Base-by-base conservation (phyloP, 2,329 filamentous ascomycete genomes). In the Pseudogymnoascus sp. region DNA sequence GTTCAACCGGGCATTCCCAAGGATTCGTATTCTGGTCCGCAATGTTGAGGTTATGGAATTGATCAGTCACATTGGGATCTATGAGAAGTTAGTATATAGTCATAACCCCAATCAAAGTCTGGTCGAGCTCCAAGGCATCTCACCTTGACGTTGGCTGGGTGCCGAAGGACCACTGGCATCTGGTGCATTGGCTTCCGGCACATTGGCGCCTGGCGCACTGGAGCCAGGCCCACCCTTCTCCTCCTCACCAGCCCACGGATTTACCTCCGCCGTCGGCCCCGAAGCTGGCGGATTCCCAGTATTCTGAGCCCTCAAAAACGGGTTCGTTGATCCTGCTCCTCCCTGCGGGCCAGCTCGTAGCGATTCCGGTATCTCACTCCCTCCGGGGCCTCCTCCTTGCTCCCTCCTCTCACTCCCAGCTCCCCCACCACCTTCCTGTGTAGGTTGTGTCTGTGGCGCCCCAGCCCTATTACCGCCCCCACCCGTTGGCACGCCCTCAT, bases 1-100 rank as follows among this genome's bases (percentile, higher is more conserved):
- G 25, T 12, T 34, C 49, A 56, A 56, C n/a, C 6, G 28, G 5
- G 25, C 28, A 28, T 56, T 72, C 69, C 72, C 72, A 74, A 40
- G 72, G 72, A 65, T 74, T 74, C 37, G 69, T 66, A 25, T 43
- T 69, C 23, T 68, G 64, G 43, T 70, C 68, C 14, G 65, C 65
- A 8, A 72, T 56, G 1, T 70, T 68, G 6, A 71, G 66, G 3
- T 67, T 68, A 1, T 67, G 65, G 31, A 73, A 66, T 62, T 72
- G 62, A 28, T 69, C 61, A 3, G 66, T 43, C 37, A 67, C 66
- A 49, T 62, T 63, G 6, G 60, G 25, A 43, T 59, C 66, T 68
- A 18, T 4, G 25, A 59, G 21, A 6, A 40, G 21, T 43, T 63
- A 21, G 49, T 28, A 14, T 28, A 8, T 61, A 9, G 5, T 8